A percentile compares a stretch with the other conserved stretches of the same genome.
Conservation (phyloP, 768 basidiomycete species). For the Gloeophyllum trabeum region DNA sequence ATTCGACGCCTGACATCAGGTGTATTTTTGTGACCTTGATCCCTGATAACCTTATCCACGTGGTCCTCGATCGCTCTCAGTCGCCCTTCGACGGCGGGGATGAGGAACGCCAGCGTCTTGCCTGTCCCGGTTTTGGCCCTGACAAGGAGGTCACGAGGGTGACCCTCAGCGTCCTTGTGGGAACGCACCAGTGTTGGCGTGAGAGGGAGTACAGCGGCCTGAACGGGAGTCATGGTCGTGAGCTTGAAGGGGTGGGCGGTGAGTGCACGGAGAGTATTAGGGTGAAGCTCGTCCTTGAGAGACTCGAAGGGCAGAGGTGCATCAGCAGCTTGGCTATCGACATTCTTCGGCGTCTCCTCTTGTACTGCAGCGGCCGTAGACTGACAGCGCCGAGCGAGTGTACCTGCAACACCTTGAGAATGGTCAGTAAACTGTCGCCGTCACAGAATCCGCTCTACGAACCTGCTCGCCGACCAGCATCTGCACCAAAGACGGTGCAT, state of each 20-base stretch:
- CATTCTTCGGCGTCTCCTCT: too few species aligned
- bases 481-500: too few species aligned
- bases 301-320: too few species aligned
- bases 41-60: slow-evolving; percentile 25
- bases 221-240: slow-evolving; percentile 69
- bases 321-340: too few species aligned
- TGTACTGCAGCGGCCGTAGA: too few species aligned
- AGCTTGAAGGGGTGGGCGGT: slow-evolving; percentile 55
- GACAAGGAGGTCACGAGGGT: slow-evolving; percentile 66
- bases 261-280: slow-evolving; percentile 42
- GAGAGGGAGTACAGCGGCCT: slow-evolving; percentile 64
- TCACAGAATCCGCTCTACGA: too few species aligned
- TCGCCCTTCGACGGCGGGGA: slow-evolving; percentile 78
- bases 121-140: slow-evolving; percentile 86
- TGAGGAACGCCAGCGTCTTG: slow-evolving; percentile 81
- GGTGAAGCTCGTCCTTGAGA: slow-evolving; percentile 19
- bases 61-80: slow-evolving; percentile 41
- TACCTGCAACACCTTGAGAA: too few species aligned
- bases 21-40: slow-evolving; percentile 28
- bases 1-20: slow-evolving; percentile 19
- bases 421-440: too few species aligned
- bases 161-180: slow-evolving; percentile 47
- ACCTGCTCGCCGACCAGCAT: too few species aligned
- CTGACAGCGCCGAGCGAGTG: too few species aligned
- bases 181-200: too few species aligned